Evolutionary conservation across 2,329 filamentous ascomycete species (phyloP), one percentile per base, ranked within the genome.

Genomic region (Alternaria novae-zelandiae): DNA sequence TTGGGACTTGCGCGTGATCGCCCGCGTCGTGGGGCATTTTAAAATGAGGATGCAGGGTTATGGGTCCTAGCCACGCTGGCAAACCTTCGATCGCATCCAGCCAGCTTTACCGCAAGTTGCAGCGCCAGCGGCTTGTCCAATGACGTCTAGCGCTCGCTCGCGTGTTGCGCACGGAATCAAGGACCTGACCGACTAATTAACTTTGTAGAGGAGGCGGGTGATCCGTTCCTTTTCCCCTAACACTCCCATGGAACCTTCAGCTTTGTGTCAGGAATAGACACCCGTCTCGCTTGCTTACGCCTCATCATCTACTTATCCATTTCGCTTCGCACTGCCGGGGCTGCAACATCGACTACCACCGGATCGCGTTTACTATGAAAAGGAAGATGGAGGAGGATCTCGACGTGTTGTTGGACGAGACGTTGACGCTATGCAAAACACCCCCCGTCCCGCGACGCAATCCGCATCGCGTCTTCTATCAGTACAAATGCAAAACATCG

Each of bases 201-300:
- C 53, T 60, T 47, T 56, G 54, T 61, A 46, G 59, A 60, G 17
- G 64, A 66, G 69, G 66, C 68, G 67, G 70, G 67, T 68, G 55
- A 65, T 59, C 62, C 66, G 54, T 59, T 63, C 69, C 23, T 67
- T 60, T 60, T 59, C 65, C 64, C 68, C 69, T 72, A 71, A 64
- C 69, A 68, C 53, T 60, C 62, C 63, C 61, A 53, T 49, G 46
- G 61, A 64, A 69, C 63, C 66, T 64, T 60, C 70, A 66, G 43
- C 59, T 65, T 67, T 63, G 67, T 63, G 53, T 54, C 62, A 47
- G 62, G 57, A 57, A 64, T 66, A 65, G 54, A 54, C 65, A 44
- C 50, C 47, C 49, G 56, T 66, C 58, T 62, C 61, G 61, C 64
- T 61, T 61, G 63, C 61, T 59, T 59, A 30, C 61, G 47, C 59